Evolutionary conservation across 2,329 filamentous ascomycete species (phyloP), one percentile per base, ranked within the genome.

Genomic region (Aureobasidium sp.): DNA sequence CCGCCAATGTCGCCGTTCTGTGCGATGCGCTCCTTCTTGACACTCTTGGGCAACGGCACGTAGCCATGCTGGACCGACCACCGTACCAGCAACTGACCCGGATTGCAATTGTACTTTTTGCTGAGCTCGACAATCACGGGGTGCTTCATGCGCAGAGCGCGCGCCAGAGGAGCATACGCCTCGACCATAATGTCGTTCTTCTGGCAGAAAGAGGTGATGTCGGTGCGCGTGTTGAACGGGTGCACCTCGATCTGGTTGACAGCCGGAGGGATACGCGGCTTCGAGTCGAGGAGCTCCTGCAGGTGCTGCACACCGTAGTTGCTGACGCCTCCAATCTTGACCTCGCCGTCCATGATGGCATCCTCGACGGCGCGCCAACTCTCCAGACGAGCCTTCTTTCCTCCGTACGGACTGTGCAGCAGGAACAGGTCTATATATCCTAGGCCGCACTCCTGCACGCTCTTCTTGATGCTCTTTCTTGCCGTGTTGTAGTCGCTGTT

Each of bases 231-330:
- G 72, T 92, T 90, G 81, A 93, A 94, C 0, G 89, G 89, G 65
- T 93, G 89, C 1, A 92, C 82, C 72, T 93, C 88, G 68, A 92
- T 87, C 75, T 94, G 90, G 69, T 93, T 93, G 56, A 93, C 84
- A 1, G 85, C 83, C 0, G 90, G 89, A 11, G 77, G 72, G 49
- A 89, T 80, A 0, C 80, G 79, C 0, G 87, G 86, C 12, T 83
- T 83, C 0, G 81, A 81, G 2, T 80, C 79, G 69, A 90, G 81
- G 53, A 91, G 76, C 70, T 91, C 88, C 65, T 89, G 81, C 56
- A 91, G 80, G 82, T 87, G 65, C 65, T 84, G 84, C 44, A 89
- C 82, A 0, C 89, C 90, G 70, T 84, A 94, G 73, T 94, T 94
- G 70, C 86, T 89, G 0, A 94, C 87, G 0, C 90, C 90, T 27